phyloP scores from a whole-genome alignment of 192 early-diverging fungal genomes.

The Gaertneriomyces semiglobifer region DNA sequence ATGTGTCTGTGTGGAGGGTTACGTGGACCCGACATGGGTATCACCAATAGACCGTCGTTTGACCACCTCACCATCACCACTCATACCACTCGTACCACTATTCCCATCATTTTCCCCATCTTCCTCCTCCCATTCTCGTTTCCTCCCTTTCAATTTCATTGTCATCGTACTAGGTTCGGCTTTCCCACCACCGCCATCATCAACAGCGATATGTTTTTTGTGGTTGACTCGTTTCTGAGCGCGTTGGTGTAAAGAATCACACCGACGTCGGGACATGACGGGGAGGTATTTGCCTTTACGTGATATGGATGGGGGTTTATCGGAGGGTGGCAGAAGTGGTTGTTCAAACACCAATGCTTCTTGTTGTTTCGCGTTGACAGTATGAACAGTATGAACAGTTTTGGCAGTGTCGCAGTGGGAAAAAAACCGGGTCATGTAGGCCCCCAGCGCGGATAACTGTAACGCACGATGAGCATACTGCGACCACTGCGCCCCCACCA shows the following conservation, averaged over 20 bases:
- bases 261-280: conserved; percentile 31
- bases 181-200: not conserved
- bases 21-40: too few relatives aligned
- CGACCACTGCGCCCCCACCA: conserved; percentile 13
- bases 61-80: too few relatives aligned
- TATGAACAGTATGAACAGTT: too few relatives aligned
- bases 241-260: conserved; percentile 35
- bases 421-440: not conserved
- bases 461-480: conserved; percentile 6
- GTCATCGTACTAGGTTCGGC: too few relatives aligned
- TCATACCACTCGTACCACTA: too few relatives aligned
- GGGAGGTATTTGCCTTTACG: conserved; percentile 29
- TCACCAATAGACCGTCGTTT: too few relatives aligned
- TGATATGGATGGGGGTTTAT: conserved; percentile 3
- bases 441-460: not conserved
- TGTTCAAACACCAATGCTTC: not conserved
- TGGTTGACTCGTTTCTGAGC: conserved; percentile 22
- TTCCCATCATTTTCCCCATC: too few relatives aligned
- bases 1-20: too few relatives aligned
- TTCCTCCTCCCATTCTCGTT: too few relatives aligned
- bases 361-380: not conserved
- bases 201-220: not conserved
- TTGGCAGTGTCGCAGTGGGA: too few relatives aligned
- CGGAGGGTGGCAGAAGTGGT: not conserved
- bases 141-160: not conserved